Evolutionary conservation across 331 rosid genomes (phyloP).

Genomic region (Quercus tomentella): DNA sequence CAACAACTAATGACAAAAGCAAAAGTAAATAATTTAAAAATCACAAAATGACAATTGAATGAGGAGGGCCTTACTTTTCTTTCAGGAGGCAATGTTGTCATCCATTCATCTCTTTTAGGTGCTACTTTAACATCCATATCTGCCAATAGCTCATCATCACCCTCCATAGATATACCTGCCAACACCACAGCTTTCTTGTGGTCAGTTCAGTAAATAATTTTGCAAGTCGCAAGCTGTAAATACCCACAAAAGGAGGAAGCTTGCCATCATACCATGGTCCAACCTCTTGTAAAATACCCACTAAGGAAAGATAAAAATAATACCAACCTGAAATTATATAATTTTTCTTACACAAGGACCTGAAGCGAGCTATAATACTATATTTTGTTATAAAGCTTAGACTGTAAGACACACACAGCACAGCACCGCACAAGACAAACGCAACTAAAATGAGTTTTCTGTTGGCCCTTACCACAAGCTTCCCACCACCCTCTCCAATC

Average conservation of each 20-base stretch:
- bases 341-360: background rate
- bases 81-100: conserved; percentile 93
- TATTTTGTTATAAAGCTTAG: background rate
- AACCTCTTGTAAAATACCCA: background rate
- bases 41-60: conserved; percentile 5
- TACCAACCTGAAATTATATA: background rate
- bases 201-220: conserved; percentile 20
- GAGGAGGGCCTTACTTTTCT: conserved; percentile 48
- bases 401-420: too few species aligned
- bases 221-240: background rate
- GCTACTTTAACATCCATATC: conserved; percentile 64
- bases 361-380: background rate
- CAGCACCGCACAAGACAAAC: too few species aligned
- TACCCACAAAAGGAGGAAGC: background rate
- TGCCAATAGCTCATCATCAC: conserved; percentile 89
- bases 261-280: too few species aligned
- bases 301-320: background rate
- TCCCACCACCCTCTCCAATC: too few species aligned
- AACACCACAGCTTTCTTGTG: conserved; percentile 9
- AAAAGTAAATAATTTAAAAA: background rate
- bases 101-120: conserved; percentile 93
- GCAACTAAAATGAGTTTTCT: too few species aligned
- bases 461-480: too few species aligned
- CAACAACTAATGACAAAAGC: background rate
- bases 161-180: conserved; percentile 95